Evolutionary conservation across 1,284 basidiomycete genomes (phyloP).

Genomic region (Sanghuangporus sanghuang): DNA sequence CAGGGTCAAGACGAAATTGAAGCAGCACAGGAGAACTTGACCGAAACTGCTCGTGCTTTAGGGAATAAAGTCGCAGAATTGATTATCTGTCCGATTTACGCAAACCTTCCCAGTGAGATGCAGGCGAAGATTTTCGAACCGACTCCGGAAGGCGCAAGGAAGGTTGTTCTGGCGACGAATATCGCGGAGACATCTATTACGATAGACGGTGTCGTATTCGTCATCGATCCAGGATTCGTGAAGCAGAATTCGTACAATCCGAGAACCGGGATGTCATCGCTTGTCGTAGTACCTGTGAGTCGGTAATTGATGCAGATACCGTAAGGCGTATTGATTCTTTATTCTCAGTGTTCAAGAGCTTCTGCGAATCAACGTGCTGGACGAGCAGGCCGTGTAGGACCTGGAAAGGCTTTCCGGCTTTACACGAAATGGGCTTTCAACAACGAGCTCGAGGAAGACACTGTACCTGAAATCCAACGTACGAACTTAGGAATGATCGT

Average conservation of each 20-base stretch:
- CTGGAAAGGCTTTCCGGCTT: slow-evolving; percentile 96
- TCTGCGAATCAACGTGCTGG: slow-evolving; percentile 97
- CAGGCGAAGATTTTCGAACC: slow-evolving; percentile 99
- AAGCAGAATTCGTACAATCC: slow-evolving; percentile 98
- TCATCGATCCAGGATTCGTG: slow-evolving; percentile 96
- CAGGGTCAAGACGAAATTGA: slow-evolving; percentile 99
- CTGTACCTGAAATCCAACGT: slow-evolving; percentile 97
- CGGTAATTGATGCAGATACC: background rate
- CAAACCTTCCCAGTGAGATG: slow-evolving; percentile 97
- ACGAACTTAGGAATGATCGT: slow-evolving; percentile 98
- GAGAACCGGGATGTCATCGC: slow-evolving; percentile 92
- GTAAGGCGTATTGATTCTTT: slow-evolving; percentile 14
- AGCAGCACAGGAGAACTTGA: slow-evolving; percentile 91
- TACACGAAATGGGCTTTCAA: slow-evolving; percentile 96
- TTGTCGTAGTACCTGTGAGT: slow-evolving; percentile 88
- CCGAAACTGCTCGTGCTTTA: slow-evolving; percentile 90
- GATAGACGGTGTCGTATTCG: slow-evolving; percentile 96
- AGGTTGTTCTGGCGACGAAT: slow-evolving; percentile 97
- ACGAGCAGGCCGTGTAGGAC: slow-evolving; percentile 94
- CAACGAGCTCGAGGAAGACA: slow-evolving; percentile 95
- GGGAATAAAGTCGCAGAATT: slow-evolving; percentile 96
- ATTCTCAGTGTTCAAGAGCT: slow-evolving; percentile 81
- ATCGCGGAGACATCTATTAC: slow-evolving; percentile 99
- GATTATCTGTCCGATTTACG: slow-evolving; percentile 96
- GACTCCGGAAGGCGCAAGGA: slow-evolving; percentile 92